A percentile compares a stretch with the other conserved stretches of the same genome.
Conservation (phyloP, 2,329 filamentous ascomycete species). For the Volutella citrinella region DNA sequence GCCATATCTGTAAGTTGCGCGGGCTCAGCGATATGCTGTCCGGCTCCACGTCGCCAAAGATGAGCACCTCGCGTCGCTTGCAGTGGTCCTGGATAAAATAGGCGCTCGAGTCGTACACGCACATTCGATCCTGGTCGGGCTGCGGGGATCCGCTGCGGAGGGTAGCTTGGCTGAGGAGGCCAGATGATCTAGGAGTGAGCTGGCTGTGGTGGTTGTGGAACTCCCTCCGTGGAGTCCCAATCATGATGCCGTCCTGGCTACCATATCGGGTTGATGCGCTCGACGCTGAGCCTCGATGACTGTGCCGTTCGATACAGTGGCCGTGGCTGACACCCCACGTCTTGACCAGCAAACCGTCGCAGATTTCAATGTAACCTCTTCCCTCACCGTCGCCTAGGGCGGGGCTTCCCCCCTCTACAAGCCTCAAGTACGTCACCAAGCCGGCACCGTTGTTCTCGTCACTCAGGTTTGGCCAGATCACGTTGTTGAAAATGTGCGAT, state of each 20-base stretch:
- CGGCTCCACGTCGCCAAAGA: conserved; percentile 95
- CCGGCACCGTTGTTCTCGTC: conserved; percentile 95
- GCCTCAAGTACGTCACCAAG: conserved; percentile 82
- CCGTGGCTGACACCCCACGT: conserved; percentile 87
- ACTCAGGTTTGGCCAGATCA: conserved; percentile 96
- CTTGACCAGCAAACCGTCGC: conserved; percentile 84
- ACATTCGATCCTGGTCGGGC: conserved; percentile 48
- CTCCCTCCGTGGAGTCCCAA: conserved; percentile 23
- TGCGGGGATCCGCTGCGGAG: conserved; percentile 24
- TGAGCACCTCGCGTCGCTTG: conserved; percentile 74
- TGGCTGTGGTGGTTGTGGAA: conserved; percentile 21
- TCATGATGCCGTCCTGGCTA: conserved; percentile 44
- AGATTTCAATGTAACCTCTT: conserved; percentile 83
- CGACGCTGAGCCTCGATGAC: conserved; percentile 57
- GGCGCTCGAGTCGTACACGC: conserved; percentile 83
- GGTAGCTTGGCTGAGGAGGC: conserved; percentile 30
- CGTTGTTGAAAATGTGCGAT: conserved; percentile 92
- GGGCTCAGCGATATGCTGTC: conserved; percentile 81
- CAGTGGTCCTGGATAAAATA: conserved; percentile 83
- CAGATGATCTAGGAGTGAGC: conserved; percentile 20
- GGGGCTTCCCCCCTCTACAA: conserved; percentile 85
- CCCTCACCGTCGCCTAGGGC: conserved; percentile 77
- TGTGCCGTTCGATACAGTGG: conserved; percentile 74
- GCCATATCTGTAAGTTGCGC: conserved; percentile 80
- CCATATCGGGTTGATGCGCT: conserved; percentile 48